Evolutionary conservation across 2,329 filamentous ascomycete species (phyloP).

Genomic region (Penicillium sp.): DNA sequence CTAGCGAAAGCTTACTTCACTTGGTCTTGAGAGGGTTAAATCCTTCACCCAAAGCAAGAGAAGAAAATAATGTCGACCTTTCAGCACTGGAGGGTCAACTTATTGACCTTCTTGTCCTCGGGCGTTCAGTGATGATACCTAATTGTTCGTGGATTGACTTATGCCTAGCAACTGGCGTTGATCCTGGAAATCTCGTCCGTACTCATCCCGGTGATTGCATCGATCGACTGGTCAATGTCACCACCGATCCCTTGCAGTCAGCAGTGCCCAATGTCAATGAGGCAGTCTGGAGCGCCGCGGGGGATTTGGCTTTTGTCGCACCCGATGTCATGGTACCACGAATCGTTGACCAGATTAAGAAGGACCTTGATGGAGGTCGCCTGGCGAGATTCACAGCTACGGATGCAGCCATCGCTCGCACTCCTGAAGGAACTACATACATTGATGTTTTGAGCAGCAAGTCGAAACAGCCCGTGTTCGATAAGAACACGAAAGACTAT

Average conservation of each 20-base stretch:
- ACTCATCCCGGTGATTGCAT: constrained; percentile 61
- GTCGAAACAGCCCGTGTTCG: constrained; percentile 59
- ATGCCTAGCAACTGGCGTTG: constrained; percentile 70
- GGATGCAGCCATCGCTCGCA: constrained; percentile 88
- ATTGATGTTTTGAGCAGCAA: constrained; percentile 89
- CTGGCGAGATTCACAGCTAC: constrained; percentile 71
- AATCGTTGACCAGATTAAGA: constrained; percentile 65
- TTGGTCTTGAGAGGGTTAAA: constrained; percentile 46
- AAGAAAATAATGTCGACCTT: constrained; percentile 33
- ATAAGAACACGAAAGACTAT: constrained; percentile 92
- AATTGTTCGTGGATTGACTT: constrained; percentile 81
- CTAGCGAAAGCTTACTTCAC: constrained; percentile 56
- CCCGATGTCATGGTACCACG: constrained; percentile 72
- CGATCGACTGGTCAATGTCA: constrained; percentile 55
- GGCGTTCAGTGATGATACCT: constrained; percentile 70
- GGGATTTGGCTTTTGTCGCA: constrained; percentile 88
- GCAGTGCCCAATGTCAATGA: constrained; percentile 42
- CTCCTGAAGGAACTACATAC: constrained; percentile 79
- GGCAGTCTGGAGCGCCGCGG: constrained; percentile 77
- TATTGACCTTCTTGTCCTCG: constrained; percentile 69
- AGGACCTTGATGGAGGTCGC: constrained; percentile 66
- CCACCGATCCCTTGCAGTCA: constrained; percentile 41
- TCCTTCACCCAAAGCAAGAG: constrained; percentile 23
- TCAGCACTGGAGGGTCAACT: constrained; percentile 62
- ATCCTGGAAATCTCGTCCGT: constrained; percentile 72